A percentile compares a stretch with the other conserved stretches of the same genome.
Conservation (phyloP, 1,284 basidiomycete species). For the Leccinum colubrinum region DNA sequence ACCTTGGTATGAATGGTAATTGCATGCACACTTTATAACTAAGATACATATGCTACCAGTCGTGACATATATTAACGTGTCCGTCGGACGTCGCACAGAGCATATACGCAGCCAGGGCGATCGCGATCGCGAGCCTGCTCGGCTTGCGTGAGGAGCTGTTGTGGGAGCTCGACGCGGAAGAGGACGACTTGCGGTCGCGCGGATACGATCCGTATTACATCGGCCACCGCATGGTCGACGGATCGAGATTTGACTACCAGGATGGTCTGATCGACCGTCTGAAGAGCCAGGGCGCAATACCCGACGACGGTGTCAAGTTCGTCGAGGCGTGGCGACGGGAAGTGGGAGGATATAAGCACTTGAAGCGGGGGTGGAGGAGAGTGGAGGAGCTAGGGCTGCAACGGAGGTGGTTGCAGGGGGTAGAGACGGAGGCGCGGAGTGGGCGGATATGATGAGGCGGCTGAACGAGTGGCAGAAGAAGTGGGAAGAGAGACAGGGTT, state of each 20-base stretch:
- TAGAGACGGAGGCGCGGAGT: conserved; percentile 42
- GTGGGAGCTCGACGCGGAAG: conserved; percentile 39
- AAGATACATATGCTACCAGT: too few relatives aligned
- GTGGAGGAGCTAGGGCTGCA: conserved; percentile 40
- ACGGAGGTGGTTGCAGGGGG: conserved; percentile 37
- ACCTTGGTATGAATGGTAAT: too few relatives aligned
- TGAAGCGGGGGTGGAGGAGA: conserved; percentile 45
- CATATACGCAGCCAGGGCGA: conserved; percentile 43
- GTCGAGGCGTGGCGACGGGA: conserved; percentile 50
- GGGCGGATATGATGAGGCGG: conserved; percentile 47
- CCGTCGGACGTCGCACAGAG: conserved; percentile 52
- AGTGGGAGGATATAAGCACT: conserved; percentile 32
- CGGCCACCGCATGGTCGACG: conserved; percentile 46
- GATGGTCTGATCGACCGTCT: conserved; percentile 45
- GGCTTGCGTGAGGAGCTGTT: conserved; percentile 41
- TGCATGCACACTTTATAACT: too few relatives aligned
- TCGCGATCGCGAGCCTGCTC: conserved; percentile 42
- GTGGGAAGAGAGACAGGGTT: conserved; percentile 37
- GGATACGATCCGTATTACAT: conserved; percentile 48
- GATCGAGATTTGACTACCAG: conserved; percentile 46
- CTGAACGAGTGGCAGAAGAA: conserved; percentile 46
- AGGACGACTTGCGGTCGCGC: conserved; percentile 35
- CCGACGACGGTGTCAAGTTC: conserved; percentile 42
- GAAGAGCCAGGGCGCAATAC: conserved; percentile 40
- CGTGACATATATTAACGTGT: conserved; percentile 20